Evolutionary conservation across 2,329 filamentous ascomycete species (phyloP), one percentile per base, ranked within the genome.

Genomic region (Aspergillus tamarii): DNA sequence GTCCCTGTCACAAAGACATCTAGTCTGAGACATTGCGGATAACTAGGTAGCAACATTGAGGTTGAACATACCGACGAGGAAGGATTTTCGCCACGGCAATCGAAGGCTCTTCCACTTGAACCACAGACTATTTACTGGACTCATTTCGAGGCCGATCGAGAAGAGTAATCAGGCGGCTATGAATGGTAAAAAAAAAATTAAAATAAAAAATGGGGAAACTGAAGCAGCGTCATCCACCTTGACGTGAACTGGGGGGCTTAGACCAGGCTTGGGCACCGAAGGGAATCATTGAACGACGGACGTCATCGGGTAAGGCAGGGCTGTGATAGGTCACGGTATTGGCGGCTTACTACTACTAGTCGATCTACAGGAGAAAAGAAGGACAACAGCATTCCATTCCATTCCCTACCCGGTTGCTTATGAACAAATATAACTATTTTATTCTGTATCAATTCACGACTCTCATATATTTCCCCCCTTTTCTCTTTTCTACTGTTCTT

Each of bases 71-170:
- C 86, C 86, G 56, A 85, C 84, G 43, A 89, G 81, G 77, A 84
- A 87, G 59, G 81, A 83, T 73, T 81, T 84, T 66, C 88, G 81
- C 88, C 88, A 89, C 53, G 88, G 88, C 41, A 90, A 81, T 65
- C 81, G 82, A 61, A 88, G 78, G 72, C 82, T 82, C 75, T 88
- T 89, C 87, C 87, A 90, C 76, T 82, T 84, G 70, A 83, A 85
- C 87, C 87, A 90, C 57, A 87, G 77, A 65, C 78, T 80, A 67
- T 80, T 81, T 21, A 82, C 69, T 8, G 73, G 70, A 66, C 72
- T 73, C 79, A 81, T 81, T 64, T 66, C 26, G 67, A 62, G 64
- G 67, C 59, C 52, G 34, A 39, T 36, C n/a, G n/a, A 26, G 21
- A 19, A 21, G 8, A 26, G 34, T 2, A 39, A 55, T 41, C 36